Evolutionary conservation across 768 basidiomycete genomes (phyloP), one percentile per base, ranked within the genome.

Genomic region (Termitomyces eurrhizus): DNA sequence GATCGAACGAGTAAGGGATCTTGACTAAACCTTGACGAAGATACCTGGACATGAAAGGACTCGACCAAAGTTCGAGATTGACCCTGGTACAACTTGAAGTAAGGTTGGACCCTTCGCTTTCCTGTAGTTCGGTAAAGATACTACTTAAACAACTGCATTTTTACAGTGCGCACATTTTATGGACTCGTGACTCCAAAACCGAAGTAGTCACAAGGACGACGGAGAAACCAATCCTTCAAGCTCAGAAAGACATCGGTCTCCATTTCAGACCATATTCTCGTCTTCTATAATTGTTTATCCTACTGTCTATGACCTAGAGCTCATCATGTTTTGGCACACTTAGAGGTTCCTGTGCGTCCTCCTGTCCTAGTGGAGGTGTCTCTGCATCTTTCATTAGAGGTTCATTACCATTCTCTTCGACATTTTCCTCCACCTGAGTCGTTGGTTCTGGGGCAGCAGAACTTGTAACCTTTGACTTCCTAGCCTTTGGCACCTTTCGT

Each of bases 401-500:
- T 11, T 58, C 62, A 33, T 63, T 44, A 7, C 41, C 32, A 50
- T 13, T 36, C 64, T 44, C 53, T 39, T 35, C 44, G 52, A 18
- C 21, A 11, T 41, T 42, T 26, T 62, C 66, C 52, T 64, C 61
- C 52, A 58, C 63, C 35, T 62, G 54, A 14, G 62, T 53, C 48
- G 69, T 54, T 45, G 72, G 58, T 50, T 69, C 63, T 24, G 69
- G 61, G 46, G 66, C 48, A 29, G 64, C 66, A 29, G 70, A 67
- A 56, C 67, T 70, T 42, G 77, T 73, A 39, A 73, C 72, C 62
- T 74, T 80, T 51, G 77, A 73, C 72, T 86, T 87, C 76, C 78
- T 84, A 57, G 74, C 70, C 72, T 88, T 89, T 2, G 89, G 86
- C 48, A 79, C 75, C 76, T 85, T 91, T 72, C 88, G 80, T 77